phyloP scores from a whole-genome alignment of 177 flowering plant genomes.

The Vitis hybrid region DNA sequence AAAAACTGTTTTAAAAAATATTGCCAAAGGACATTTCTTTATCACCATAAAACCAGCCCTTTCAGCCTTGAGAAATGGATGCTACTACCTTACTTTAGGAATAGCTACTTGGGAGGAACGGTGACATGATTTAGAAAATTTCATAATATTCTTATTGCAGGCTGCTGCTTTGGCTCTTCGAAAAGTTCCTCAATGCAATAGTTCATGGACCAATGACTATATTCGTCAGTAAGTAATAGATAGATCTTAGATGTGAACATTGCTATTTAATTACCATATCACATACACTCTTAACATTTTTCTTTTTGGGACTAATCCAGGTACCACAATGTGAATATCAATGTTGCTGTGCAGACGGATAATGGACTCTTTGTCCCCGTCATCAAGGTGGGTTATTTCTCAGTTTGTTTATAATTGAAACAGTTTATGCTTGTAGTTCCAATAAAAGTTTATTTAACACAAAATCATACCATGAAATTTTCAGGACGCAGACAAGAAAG shows the following conservation, averaged over 20 bases:
- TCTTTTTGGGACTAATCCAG: conserved; percentile 31
- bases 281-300: not conserved
- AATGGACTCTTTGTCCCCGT: conserved; percentile 92
- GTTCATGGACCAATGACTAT: conserved; percentile 91
- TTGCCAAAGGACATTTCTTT: no score
- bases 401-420: not conserved
- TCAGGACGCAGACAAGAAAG: conserved; percentile 98
- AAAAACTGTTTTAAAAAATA: no score
- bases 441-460: not conserved
- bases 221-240: conserved; percentile 80
- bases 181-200: conserved; percentile 93
- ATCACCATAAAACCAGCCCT: no score
- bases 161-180: conserved; percentile 96
- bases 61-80: no score
- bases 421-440: not conserved
- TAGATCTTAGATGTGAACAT: not conserved
- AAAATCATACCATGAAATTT: conserved; percentile 5
- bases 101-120: no score
- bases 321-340: conserved; percentile 75
- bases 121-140: no score
- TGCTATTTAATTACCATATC: not conserved
- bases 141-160: conserved; percentile 33
- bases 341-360: conserved; percentile 95
- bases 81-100: no score
- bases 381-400: conserved; percentile 50